A percentile compares a stretch with the other conserved stretches of the same genome.
Conservation (phyloP, 129 eudicot genomes). For the Solidago caesia region DNA sequence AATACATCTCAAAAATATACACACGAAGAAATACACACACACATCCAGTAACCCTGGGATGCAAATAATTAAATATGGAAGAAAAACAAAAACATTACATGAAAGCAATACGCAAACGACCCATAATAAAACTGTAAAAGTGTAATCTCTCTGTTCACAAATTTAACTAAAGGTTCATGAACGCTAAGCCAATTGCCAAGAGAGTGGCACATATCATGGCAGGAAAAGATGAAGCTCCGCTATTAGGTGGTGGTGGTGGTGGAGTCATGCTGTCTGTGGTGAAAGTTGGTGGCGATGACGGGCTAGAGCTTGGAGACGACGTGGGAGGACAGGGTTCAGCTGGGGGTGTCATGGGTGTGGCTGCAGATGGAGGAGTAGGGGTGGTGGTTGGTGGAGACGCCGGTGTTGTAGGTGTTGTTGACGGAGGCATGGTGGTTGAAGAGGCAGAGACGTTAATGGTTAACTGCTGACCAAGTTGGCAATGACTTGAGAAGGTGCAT, state of each 20-base stretch:
- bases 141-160: not conserved
- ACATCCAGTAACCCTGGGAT: too few relatives aligned
- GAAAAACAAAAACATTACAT: not conserved
- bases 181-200: conserved; percentile 40
- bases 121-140: not conserved
- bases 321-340: conserved; percentile 28
- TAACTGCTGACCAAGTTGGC: conserved; percentile 48
- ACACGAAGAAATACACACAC: too few relatives aligned
- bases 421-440: conserved; percentile 29
- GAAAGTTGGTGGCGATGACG: conserved; percentile 22
- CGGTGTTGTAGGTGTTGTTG: conserved; percentile 20
- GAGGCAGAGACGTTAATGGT: conserved; percentile 43
- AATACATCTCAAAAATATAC: too few relatives aligned
- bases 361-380: conserved; percentile 25
- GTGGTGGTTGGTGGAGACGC: conserved; percentile 19
- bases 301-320: conserved; percentile 20
- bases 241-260: conserved; percentile 18
- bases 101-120: not conserved
- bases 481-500: conserved; percentile 46
- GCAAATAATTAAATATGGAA: not conserved
- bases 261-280: not conserved
- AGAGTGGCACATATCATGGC: conserved; percentile 31
- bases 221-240: conserved; percentile 32
- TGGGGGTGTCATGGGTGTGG: conserved; percentile 1
- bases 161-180: conserved; percentile 26